Conservation (phyloP, 2,329 filamentous ascomycete species). For the Apiospora rasikravindrae region DNA sequence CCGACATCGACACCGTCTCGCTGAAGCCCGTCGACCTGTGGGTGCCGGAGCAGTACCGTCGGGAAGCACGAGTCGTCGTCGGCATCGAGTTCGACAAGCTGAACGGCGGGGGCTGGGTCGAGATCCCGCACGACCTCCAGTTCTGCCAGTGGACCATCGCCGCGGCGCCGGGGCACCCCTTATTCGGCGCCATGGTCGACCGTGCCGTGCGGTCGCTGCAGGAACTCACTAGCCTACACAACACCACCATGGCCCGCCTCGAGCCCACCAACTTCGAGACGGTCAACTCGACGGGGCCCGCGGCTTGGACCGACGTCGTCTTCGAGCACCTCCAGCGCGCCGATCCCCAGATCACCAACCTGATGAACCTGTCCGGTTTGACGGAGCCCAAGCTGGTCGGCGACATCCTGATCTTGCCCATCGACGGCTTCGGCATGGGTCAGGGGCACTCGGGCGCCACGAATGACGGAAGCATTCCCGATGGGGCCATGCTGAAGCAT, state of each 20-base stretch:
- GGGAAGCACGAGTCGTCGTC: slow-evolving; percentile 33
- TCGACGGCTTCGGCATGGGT: slow-evolving; percentile 37
- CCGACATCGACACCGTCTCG: slow-evolving; percentile 50
- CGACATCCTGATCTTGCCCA: slow-evolving; percentile 33
- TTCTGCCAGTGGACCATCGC: slow-evolving; percentile 45
- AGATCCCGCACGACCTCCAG: slow-evolving; percentile 38
- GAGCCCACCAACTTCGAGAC: slow-evolving; percentile 35
- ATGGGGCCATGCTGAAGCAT: slow-evolving; percentile 35
- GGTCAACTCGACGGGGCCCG: slow-evolving; percentile 39
- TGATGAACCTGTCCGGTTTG: slow-evolving; percentile 25
- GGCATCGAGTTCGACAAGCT: slow-evolving; percentile 41
- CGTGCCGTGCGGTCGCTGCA: slow-evolving; percentile 32
- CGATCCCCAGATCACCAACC: slow-evolving; percentile 28
- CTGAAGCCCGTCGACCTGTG: slow-evolving; percentile 51
- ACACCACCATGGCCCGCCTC: slow-evolving; percentile 23
- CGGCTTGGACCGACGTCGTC: slow-evolving; percentile 40
- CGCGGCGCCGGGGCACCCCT: slow-evolving; percentile 38
- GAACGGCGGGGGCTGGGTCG: slow-evolving; percentile 33
- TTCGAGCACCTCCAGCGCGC: slow-evolving; percentile 33
- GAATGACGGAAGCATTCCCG: slow-evolving; percentile 34
- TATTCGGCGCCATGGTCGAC: slow-evolving; percentile 35
- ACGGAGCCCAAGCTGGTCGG: slow-evolving; percentile 24
- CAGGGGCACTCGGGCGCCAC: slow-evolving; percentile 36
- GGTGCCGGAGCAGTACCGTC: slow-evolving; percentile 50
- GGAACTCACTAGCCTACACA: slow-evolving; percentile 24